These are phyloP conservation scores for Penicillium silybi DNA, from an alignment of 495 filamentous ascomycete genomes.

Conservation along the genomic window DNA sequence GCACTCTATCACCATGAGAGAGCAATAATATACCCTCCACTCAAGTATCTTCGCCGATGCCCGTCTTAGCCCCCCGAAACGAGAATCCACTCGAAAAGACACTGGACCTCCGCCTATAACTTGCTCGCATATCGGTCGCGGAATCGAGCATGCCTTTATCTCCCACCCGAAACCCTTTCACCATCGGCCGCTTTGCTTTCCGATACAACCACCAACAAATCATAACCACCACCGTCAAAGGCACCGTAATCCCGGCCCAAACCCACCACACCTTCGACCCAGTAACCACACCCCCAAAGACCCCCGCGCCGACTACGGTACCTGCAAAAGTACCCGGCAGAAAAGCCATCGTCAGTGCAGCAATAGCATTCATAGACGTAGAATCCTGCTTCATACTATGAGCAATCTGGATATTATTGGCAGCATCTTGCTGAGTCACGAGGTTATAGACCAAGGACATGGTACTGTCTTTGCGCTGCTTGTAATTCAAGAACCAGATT, in stretches of 20 bases:
- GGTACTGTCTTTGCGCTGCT: conserved; percentile 12
- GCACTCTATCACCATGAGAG: too few relatives aligned
- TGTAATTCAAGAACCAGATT: conserved; percentile 13
- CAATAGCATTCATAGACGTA: conserved; percentile 51
- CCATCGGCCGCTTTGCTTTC: neutral
- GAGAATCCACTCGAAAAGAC: too few relatives aligned
- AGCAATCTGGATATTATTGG: conserved; percentile 31
- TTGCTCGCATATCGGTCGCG: neutral
- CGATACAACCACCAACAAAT: conserved; percentile 10
- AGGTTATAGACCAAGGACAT: conserved; percentile 12
- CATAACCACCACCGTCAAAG: conserved; percentile 7
- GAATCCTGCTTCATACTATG: conserved; percentile 40
- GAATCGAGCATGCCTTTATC: neutral
- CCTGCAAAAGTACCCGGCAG: conserved; percentile 45
- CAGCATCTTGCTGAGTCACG: conserved; percentile 13
- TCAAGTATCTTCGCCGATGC: neutral
- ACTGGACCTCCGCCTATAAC: too few relatives aligned
- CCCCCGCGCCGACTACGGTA: conserved; percentile 1
- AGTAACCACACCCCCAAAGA: conserved; percentile 2
- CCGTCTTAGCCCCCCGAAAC: neutral
- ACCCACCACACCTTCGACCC: conserved; percentile 1
- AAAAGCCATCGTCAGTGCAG: conserved; percentile 52
- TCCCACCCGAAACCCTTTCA: neutral
- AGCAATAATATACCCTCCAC: too few relatives aligned
- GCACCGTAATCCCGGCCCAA: conserved; percentile 4